phyloP scores from a whole-genome alignment of 1,284 basidiomycete genomes.

The Cryptococcus amylolentus region DNA sequence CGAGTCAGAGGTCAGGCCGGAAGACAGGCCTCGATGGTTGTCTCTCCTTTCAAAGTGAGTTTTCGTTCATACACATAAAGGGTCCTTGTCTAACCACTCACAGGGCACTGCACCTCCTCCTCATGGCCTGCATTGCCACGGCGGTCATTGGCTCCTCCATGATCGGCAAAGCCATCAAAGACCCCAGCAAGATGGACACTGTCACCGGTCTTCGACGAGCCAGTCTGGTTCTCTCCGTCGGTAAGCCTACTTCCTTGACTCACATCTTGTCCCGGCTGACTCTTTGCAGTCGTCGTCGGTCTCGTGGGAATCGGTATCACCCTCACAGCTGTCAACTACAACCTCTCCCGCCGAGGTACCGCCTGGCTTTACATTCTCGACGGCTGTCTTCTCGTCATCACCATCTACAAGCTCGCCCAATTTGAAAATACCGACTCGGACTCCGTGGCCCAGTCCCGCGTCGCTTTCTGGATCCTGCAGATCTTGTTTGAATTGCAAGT shows the following conservation, averaged over 20 bases:
- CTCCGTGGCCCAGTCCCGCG: conserved; percentile 9
- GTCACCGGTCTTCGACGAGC: conserved; percentile 23
- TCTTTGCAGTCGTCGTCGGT: conserved; percentile 12
- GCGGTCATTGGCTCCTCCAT: conserved; percentile 17
- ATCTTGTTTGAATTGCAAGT: conserved; percentile 24
- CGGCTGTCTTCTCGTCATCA: conserved; percentile 6
- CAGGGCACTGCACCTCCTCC: conserved; percentile 8
- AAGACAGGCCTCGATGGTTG: conserved; percentile 19
- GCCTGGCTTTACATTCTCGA: conserved; percentile 4
- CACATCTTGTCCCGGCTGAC: not conserved
- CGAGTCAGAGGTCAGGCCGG: conserved; percentile 11
- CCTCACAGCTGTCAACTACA: conserved; percentile 14
- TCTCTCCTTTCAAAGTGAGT: conserved; percentile 9
- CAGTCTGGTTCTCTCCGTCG: conserved; percentile 21
- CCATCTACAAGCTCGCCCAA: conserved; percentile 13
- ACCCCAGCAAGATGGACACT: conserved; percentile 6
- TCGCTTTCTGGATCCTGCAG: conserved; percentile 28
- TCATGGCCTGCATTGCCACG: conserved; percentile 27
- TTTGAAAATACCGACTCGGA: conserved; percentile 1
- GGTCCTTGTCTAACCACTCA: not conserved
- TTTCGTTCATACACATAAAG: not conserved
- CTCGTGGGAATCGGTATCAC: conserved; percentile 13
- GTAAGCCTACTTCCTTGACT: conserved; percentile 7
- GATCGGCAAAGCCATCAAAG: conserved; percentile 14
- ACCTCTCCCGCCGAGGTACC: conserved; percentile 7